phyloP scores from a whole-genome alignment of 352 stramenopile genomes.

The Phytophthora sansomeana region DNA sequence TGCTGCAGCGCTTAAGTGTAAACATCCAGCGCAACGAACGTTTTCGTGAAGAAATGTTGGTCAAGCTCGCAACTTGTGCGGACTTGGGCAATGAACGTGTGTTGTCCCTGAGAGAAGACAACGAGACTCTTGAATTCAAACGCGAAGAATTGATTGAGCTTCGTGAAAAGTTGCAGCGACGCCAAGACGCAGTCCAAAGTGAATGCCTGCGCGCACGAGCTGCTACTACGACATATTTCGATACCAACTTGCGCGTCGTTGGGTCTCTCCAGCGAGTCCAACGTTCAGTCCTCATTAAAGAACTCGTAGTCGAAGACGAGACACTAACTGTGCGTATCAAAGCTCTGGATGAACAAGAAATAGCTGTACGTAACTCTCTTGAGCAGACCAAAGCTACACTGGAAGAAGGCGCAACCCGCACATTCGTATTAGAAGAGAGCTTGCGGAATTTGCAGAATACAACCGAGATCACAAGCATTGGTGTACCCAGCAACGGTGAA shows the following conservation, averaged over 20 bases:
- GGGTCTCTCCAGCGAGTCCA: conserved; percentile 62
- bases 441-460: conserved; percentile 35
- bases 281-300: conserved; percentile 50
- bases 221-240: conserved; percentile 61
- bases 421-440: conserved; percentile 52
- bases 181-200: conserved; percentile 40
- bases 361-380: conserved; percentile 19
- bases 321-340: conserved; percentile 32
- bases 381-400: conserved; percentile 35
- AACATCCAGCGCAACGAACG: conserved; percentile 77
- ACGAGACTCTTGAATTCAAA: conserved; percentile 58
- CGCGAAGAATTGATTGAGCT: conserved; percentile 35
- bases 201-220: conserved; percentile 46
- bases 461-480: conserved; percentile 18
- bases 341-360: conserved; percentile 38
- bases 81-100: conserved; percentile 69
- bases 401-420: conserved; percentile 46
- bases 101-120: conserved; percentile 63
- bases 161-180: conserved; percentile 37
- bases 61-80: conserved; percentile 42
- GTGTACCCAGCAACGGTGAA: neutral
- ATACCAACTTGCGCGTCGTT: conserved; percentile 63
- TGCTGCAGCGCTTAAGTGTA: conserved; percentile 71
- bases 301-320: conserved; percentile 44
- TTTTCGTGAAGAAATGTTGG: conserved; percentile 56